Evolutionary conservation across 2,329 filamentous ascomycete species (phyloP).

Genomic region (Pseudocercospora crystallina): DNA sequence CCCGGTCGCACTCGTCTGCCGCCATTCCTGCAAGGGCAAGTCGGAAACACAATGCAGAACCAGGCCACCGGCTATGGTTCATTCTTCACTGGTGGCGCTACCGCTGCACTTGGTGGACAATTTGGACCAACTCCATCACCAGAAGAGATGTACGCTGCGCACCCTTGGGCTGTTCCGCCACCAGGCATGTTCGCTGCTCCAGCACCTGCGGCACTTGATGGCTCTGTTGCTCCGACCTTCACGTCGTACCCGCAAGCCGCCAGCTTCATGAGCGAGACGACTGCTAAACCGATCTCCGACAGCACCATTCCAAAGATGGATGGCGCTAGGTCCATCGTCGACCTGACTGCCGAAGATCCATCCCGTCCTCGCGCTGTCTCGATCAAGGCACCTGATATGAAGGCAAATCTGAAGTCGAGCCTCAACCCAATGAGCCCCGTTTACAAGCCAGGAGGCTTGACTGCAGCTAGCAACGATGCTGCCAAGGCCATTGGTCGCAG

Average conservation of each 20-base stretch:
- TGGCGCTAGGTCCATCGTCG: constrained; percentile 24
- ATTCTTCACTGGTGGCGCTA: constrained; percentile 13
- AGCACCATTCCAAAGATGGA: constrained; percentile 28
- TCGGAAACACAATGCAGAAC: background rate
- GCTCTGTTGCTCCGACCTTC: constrained; percentile 26
- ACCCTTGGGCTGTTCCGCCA: constrained; percentile 26
- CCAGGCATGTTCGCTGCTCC: constrained; percentile 29
- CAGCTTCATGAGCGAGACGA: background rate
- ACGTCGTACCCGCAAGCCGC: constrained; percentile 11
- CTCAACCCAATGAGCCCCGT: constrained; percentile 41
- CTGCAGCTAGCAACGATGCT: background rate
- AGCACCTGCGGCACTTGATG: constrained; percentile 28
- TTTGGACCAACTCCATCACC: constrained; percentile 20
- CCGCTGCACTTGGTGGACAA: constrained; percentile 13
- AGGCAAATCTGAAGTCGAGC: constrained; percentile 29
- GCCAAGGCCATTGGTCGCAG: constrained; percentile 10
- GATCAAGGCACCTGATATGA: constrained; percentile 35
- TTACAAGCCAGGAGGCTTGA: constrained; percentile 33
- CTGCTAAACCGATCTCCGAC: background rate
- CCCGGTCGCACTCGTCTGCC: constrained; percentile 21
- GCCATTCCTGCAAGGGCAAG: constrained; percentile 24
- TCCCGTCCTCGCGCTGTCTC: constrained; percentile 32
- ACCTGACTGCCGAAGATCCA: constrained; percentile 22
- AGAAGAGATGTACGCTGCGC: constrained; percentile 21
- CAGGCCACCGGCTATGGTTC: constrained; percentile 3